Base-by-base conservation (phyloP, 345 rosid genomes). In the Brassica nigra region DNA sequence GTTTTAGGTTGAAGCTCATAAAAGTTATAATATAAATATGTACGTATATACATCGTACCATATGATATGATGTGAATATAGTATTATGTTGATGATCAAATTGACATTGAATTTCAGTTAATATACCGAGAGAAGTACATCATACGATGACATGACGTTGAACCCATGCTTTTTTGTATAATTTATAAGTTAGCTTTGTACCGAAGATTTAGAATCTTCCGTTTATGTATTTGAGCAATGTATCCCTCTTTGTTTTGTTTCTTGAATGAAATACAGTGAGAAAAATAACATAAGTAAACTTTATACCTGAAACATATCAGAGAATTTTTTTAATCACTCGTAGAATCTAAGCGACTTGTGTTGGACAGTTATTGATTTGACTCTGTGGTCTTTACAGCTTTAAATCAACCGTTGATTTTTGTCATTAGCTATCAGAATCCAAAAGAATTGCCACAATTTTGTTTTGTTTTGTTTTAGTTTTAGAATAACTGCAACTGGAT, bases 331-430 rank as follows among this genome's bases (percentile, higher is more conserved):
- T n/a, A 52, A 36, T 62, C 29, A 27, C 39, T 62, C 78, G 78
- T 74, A 47, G 83, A 52, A 62, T 68, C 75, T 80, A 74, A 80
- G 83, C 79, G 37, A 80, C 71, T 63, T 75, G 62, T 52, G 71
- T 69, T 74, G 11, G 42, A 27, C 58, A 44, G 2, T 42, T 73
- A 15, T 33, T 61, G 39, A 44, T 74, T 73, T 49, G 58, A 33
- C 52, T 29, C 9, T 74, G 15, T 66, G 47, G 6, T 67, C 68
- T 68, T 74, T 16, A 49, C 29, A 61, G 16, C 62, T 73, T 33
- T 31, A 66, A 57, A 42, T 67, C 74, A 59, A 67, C 70, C 54
- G 42, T 27, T 66, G 28, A 7, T 67, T 29, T 62, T 12, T 58
- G 6, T 63, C 31, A 62, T 63, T 63, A 33, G 39, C 64, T 70